Conservation (phyloP, 108 stramenopile genomes). For the Chaetoceros tenuissimus region DNA sequence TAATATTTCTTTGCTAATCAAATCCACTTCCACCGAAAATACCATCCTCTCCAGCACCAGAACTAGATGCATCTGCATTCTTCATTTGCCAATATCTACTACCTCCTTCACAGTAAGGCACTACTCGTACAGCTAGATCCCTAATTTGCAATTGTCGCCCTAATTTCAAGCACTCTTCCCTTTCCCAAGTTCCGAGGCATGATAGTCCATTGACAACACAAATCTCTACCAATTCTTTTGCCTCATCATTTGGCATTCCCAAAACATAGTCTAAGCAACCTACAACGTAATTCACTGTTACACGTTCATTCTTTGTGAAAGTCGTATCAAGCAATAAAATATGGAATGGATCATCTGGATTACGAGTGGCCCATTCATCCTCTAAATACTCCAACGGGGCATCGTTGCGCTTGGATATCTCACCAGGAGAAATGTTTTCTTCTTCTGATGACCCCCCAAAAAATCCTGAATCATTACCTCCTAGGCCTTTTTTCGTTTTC, state of each 20-base stretch:
- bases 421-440: neutral
- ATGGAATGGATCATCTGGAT: constrained; percentile 74
- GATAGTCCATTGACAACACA: constrained; percentile 52
- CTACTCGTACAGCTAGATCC: constrained; percentile 67
- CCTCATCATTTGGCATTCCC: constrained; percentile 67
- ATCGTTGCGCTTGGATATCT: constrained; percentile 10
- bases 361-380: constrained; percentile 45
- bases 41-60: neutral
- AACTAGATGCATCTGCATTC: constrained; percentile 23
- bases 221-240: constrained; percentile 44
- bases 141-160: constrained; percentile 55
- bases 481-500: neutral
- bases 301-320: constrained; percentile 50
- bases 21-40: neutral
- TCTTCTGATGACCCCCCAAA: neutral
- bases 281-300: constrained; percentile 64
- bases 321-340: constrained; percentile 65
- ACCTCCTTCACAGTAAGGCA: constrained; percentile 65
- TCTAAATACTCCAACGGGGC: constrained; percentile 67
- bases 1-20: too few species aligned
- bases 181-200: constrained; percentile 73
- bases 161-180: constrained; percentile 60
- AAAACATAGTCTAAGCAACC: constrained; percentile 57
- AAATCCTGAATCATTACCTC: neutral
- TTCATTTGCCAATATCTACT: constrained; percentile 78